phyloP scores from a whole-genome alignment of 1,139 yeast species.

The Yamadazyma diddensiae region DNA sequence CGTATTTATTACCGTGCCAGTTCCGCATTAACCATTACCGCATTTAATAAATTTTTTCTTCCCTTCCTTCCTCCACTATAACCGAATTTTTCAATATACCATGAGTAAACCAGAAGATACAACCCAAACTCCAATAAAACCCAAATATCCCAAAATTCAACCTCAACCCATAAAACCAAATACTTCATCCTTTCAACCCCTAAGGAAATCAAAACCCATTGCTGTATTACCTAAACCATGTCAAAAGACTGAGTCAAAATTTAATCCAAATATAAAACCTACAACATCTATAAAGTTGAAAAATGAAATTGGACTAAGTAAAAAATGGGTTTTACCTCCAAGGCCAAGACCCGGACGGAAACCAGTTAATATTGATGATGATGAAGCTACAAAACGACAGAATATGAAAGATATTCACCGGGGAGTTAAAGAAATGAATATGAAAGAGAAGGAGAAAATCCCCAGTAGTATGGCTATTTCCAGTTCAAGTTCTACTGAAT shows the following conservation, averaged over 20 bases:
- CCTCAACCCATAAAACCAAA: slow-evolving; percentile 23
- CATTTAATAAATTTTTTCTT: too few species aligned
- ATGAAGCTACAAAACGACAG: slow-evolving; percentile 10
- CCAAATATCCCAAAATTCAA: slow-evolving; percentile 36
- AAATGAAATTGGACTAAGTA: slow-evolving; percentile 25
- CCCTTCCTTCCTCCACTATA: too few species aligned
- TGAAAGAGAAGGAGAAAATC: slow-evolving; percentile 1
- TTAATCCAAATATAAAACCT: slow-evolving; percentile 14
- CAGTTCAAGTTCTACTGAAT: not conserved
- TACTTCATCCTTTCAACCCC: slow-evolving; percentile 25
- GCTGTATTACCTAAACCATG: slow-evolving; percentile 28
- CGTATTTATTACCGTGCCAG: too few species aligned
- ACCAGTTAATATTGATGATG: slow-evolving; percentile 23
- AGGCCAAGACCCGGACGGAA: slow-evolving; percentile 62
- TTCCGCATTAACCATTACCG: too few species aligned
- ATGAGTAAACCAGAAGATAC: too few species aligned
- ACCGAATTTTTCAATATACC: too few species aligned
- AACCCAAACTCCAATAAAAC: too few species aligned
- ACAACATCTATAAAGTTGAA: slow-evolving; percentile 9
- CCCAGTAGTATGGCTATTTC: not conserved
- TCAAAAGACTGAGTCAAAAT: slow-evolving; percentile 7
- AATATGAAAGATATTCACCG: slow-evolving; percentile 7
- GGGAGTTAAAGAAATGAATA: slow-evolving; percentile 9
- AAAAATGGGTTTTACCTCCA: slow-evolving; percentile 65
- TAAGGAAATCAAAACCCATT: slow-evolving; percentile 18